Evolutionary conservation across 163 green algal species (phyloP), one percentile per base, ranked within the genome.

Genomic region (Trebouxiophyceae sp.): DNA sequence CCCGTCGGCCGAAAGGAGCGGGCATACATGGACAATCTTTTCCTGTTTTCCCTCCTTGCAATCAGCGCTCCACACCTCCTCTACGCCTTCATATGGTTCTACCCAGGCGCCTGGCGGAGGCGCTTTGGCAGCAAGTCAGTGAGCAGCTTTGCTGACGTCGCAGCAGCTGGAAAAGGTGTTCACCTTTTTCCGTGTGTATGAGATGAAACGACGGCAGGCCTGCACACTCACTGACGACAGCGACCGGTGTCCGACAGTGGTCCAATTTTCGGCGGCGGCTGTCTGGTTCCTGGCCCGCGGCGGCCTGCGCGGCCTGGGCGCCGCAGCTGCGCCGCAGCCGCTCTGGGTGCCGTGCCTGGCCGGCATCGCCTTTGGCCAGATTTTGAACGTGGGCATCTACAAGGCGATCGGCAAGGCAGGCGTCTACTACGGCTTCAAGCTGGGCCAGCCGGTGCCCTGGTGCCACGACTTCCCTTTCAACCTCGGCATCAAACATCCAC

Each of bases 351-450:
- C 5, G 7, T 20, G 19, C 16, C 22, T 46, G 7, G 7, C 33
- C n/a, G 62, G 55, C 74, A 67, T 44, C 33, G n/a, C n/a, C n/a
- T 12, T 47, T 63, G 46, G 66, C 65, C 62, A 94, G 80, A 73
- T 76, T 0, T 74, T 95, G 3, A 95, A 95, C 68, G 60, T 89
- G 23, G 79, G 79, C 60, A 89, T 88, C 56, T 95, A 84, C 65
- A 62, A 76, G 5, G 82, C 87, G 1, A 88, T 95, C 31, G 87
- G 87, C 2, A 75, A 83, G 34, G 67, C 66, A 3, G 88, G 88
- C 1, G 88, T 95, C 1, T 95, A 95, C 69, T 95, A 95, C 64
- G 88, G 88, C 24, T 81, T 82, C 71, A 89, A 89, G 59, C 67
- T 91, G 50, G 87, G 87, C 33, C 30, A 59, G 29, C 46, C 33